Base-by-base conservation (phyloP, 495 filamentous ascomycete species). In the Paragyromitra xinjiangensis region DNA sequence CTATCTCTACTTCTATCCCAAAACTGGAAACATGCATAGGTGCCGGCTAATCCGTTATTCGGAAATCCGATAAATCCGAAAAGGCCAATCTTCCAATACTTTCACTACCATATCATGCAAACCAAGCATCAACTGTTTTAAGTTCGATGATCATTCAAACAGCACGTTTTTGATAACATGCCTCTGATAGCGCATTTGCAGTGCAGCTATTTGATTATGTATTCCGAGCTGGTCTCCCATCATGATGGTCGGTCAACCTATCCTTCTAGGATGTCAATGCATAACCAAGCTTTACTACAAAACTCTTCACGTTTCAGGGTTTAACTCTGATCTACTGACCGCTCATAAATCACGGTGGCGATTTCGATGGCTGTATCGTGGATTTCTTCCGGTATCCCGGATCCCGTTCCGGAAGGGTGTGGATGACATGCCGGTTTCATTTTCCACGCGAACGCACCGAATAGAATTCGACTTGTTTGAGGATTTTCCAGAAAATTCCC, bases 381-480 rank as follows among this genome's bases (percentile, higher is more conserved):
- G 51, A 42, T 12, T 29, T 26, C 53, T 59, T 14, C 24, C 9
- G 42, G 53, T 22, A 56, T 40, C 16, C 11, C 42, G 26, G 53
- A 40, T 55, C 58, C 37, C 53, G 26, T 42, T 53, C 62, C 53
- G 51, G 29, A 48, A 58, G 69, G 29, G 45, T 42, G n/a, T 51
- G 69, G 64, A 53, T 67, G 42, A 39, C n/a, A 56, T 48, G n/a
- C 39, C 50, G 58, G 74, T 78, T 72, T 78, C 77, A 78, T 51
- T 67, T 44, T 44, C 44, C 58, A 62, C 42, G n/a, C 14, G 40
- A 65, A 70, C 50, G 34, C 58, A 70, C 42, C 42, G 59, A 77
- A 71, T 78, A 71, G n/a, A 77, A 78, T 45, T 61, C 40, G 39
- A 29, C 26, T 45, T 71, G 69, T 77, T 77, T 73, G 74, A 73